A percentile compares a stretch with the other conserved stretches of the same genome.
Evolutionary conservation across 2,329 filamentous ascomycete species (phyloP).

Genomic region (Ophiostoma sp.): DNA sequence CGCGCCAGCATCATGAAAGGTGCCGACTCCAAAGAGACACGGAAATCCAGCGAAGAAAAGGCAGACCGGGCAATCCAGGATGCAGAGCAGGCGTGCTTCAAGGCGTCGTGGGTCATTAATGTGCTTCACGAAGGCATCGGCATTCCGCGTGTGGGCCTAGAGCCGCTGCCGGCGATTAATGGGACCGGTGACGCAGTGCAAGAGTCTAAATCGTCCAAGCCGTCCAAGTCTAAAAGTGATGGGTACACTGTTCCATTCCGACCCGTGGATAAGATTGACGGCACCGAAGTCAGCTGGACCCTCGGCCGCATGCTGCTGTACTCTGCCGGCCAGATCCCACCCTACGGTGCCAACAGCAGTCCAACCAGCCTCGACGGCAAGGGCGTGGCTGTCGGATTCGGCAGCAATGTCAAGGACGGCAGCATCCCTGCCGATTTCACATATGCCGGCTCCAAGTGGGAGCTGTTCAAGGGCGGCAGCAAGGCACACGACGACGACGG

Average conservation of each 20-base stretch:
- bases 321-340: slow-evolving; percentile 79
- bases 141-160: slow-evolving; percentile 76
- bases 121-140: slow-evolving; percentile 94
- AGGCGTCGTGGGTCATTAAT: slow-evolving; percentile 96
- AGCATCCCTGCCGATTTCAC: slow-evolving; percentile 72
- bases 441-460: slow-evolving; percentile 60
- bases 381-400: slow-evolving; percentile 78
- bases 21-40: slow-evolving; percentile 54
- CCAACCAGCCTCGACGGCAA: slow-evolving; percentile 35
- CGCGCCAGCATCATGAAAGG: slow-evolving; percentile 47
- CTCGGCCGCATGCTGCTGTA: slow-evolving; percentile 95
- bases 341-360: slow-evolving; percentile 39
- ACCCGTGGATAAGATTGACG: slow-evolving; percentile 86
- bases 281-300: slow-evolving; percentile 93
- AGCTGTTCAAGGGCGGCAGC: slow-evolving; percentile 44
- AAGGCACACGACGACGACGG: slow-evolving; percentile 49
- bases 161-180: slow-evolving; percentile 60
- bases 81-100: slow-evolving; percentile 89
- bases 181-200: slow-evolving; percentile 65
- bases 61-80: slow-evolving; percentile 71
- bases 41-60: slow-evolving; percentile 44
- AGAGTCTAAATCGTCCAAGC: slow-evolving; percentile 32
- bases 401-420: slow-evolving; percentile 65
- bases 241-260: slow-evolving; percentile 82
- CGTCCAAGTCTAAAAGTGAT: slow-evolving; percentile 34